Evolutionary conservation across 345 rosid species (phyloP).

Genomic region (Populus deltoides): DNA sequence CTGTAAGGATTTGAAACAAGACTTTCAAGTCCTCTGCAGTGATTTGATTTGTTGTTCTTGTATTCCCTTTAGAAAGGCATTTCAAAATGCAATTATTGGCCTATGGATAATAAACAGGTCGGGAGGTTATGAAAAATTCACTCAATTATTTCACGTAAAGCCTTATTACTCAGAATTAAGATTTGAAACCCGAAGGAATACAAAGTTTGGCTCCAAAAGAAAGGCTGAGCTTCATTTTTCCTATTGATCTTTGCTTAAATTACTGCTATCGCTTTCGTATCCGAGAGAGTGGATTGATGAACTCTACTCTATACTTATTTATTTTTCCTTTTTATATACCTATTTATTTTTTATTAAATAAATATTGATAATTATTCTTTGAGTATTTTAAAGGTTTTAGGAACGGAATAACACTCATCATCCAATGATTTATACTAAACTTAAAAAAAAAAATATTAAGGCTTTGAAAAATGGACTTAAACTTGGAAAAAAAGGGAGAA

Average conservation of each 20-base stretch:
- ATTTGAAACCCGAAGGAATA: background rate
- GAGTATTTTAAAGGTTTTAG: too few species aligned
- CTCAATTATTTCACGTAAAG: constrained; percentile 8
- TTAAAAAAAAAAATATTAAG: too few species aligned
- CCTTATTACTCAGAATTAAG: background rate
- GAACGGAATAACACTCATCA: background rate
- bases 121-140: constrained; percentile 8
- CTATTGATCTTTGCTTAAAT: background rate
- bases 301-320: background rate
- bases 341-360: too few species aligned
- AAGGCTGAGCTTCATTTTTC: background rate
- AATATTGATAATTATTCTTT: too few species aligned
- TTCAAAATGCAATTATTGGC: constrained; percentile 1
- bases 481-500: too few species aligned
- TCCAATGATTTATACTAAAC: background rate
- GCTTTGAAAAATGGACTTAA: too few species aligned
- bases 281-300: background rate
- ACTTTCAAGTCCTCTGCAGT: constrained; percentile 9
- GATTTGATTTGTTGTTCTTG: background rate
- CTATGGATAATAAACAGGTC: constrained; percentile 10
- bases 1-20: constrained; percentile 45
- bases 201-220: too few species aligned
- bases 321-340: too few species aligned
- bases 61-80: background rate
- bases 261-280: background rate